Base-by-base conservation (phyloP, 2,329 filamentous ascomycete species). In the Colletotrichum tropicale region DNA sequence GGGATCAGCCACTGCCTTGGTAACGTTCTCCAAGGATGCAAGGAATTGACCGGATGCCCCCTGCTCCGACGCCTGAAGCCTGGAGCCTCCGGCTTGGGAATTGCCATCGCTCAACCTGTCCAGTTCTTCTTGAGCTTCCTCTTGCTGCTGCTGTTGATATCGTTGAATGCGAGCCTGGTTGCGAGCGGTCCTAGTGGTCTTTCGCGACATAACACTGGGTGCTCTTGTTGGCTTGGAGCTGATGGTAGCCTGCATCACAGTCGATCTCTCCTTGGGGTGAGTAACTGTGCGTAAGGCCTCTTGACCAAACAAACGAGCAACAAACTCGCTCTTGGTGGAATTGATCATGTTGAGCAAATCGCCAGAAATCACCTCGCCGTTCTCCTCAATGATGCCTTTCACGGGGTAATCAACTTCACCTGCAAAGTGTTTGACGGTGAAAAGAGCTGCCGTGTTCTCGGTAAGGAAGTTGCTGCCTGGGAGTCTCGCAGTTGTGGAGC, bases 351-450 rank as follows among this genome's bases (percentile, higher is more conserved):
- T 98, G 89, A 99, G 95, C 80, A 99, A 88, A 84, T 99, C 97
- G 30, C 96, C 96, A 6, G 96, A 98, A 77, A 99, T 97, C 77
- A 98, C 92, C 83, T 99, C 97, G 69, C 96, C 95, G 79, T 99
- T 99, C 85, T 98, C 96, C 84, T 99, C 97, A 4, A 98, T 90
- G 26, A 99, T 87, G 7, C 95, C 95, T 80, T 94, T 93, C 76
- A 98, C 91, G 3, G 95, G 93, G 82, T 99, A 99, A 76, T 99
- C 97, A 7, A 99, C 95, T 83, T 98, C 97, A 66, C 97, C 97
- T 52, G 96, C 96, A 84, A 98, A 99, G 84, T 99, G 97, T 84
- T 94, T 96, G 72, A 99, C 93, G 0, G 96, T 96, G 86, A 99
- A 99, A 12, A 91, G 91, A 7, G 95, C 94, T 0, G 94, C 89